Percentiles rank a stretch among this genome's conserved stretches.
phyloP scores from a whole-genome alignment of 164 flowering plant species.

The Vitis amurensis region DNA sequence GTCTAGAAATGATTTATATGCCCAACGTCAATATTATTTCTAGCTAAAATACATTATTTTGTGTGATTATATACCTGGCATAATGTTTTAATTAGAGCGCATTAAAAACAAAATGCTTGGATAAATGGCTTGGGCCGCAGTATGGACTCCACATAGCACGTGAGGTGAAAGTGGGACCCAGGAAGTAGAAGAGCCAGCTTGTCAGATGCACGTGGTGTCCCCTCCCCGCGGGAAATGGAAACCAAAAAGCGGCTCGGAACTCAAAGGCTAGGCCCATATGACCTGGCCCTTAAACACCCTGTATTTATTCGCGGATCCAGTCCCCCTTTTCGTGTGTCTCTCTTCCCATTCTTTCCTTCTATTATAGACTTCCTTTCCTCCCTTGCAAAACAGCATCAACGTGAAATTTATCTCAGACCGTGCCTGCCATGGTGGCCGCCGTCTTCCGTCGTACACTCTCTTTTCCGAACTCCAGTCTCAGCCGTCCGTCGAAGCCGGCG shows the following conservation, averaged over 20 bases:
- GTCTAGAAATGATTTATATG: too few species aligned
- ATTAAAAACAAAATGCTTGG: too few species aligned
- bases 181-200: conserved; percentile 20
- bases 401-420: neutral
- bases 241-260: conserved; percentile 13
- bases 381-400: neutral
- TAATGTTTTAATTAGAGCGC: too few species aligned
- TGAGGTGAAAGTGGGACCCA: neutral
- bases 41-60: too few species aligned
- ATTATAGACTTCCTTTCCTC: too few species aligned
- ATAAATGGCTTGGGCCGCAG: too few species aligned
- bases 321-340: conserved; percentile 16
- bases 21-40: too few species aligned
- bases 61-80: too few species aligned
- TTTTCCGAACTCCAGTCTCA: conserved; percentile 46
- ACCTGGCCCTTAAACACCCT: conserved; percentile 1
- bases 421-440: conserved; percentile 36
- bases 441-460: conserved; percentile 70
- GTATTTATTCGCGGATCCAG: conserved; percentile 23
- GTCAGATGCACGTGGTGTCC: conserved; percentile 33
- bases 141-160: too few species aligned
- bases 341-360: neutral
- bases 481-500: conserved; percentile 34
- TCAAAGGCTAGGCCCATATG: conserved; percentile 12
- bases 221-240: conserved; percentile 25